Base-by-base conservation (phyloP, 1,284 basidiomycete genomes). In the Tetrapyrgos nigripes region DNA sequence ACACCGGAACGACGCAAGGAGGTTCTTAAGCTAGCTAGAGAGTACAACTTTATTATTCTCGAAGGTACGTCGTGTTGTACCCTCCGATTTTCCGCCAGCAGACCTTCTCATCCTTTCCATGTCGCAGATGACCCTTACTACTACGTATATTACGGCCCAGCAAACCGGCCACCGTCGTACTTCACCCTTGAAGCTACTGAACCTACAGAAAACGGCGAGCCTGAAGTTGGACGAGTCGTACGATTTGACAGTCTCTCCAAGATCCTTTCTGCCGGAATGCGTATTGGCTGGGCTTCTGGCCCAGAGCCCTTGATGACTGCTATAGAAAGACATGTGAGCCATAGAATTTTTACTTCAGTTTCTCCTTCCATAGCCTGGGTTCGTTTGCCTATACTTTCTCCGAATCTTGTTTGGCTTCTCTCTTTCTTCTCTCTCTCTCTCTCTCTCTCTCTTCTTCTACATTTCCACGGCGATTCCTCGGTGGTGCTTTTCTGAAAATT, bases 161-260 rank as follows among this genome's bases (percentile, higher is more conserved):
- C 76, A 59, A 84, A 81, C 49, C 86, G 82, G 31, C 83, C 79
- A 33, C 86, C 89, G 1, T 92, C 89, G 0, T 96, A 95, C 74
- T 94, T 96, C 71, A 77, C 84, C 53, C 80, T 96, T 46, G 79
- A 85, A 55, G 76, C 81, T 55, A 74, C 78, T 3, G 53, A 55
- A 21, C 53, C 53, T 19, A 48, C 29, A 44, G 93, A 96, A 68
- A 78, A 70, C 3, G 79, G 84, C 53, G 76, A 81, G 55, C 73
- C 78, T 19, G 81, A 84, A 62, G 83, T 85, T 28, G 93, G 93
- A 3, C 85, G 89, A n/a, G 93, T 96, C 9, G 62, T 96, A 24
- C 85, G 94, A 37, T 93, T 96, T 71, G 94, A 96, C 71, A 93
- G 91, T 70, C 82, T 97, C 61, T 93, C 91, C 57, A 98, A 98